Evolutionary conservation across 2,329 filamentous ascomycete genomes (phyloP).

Genomic region (Xylaria sp.): DNA sequence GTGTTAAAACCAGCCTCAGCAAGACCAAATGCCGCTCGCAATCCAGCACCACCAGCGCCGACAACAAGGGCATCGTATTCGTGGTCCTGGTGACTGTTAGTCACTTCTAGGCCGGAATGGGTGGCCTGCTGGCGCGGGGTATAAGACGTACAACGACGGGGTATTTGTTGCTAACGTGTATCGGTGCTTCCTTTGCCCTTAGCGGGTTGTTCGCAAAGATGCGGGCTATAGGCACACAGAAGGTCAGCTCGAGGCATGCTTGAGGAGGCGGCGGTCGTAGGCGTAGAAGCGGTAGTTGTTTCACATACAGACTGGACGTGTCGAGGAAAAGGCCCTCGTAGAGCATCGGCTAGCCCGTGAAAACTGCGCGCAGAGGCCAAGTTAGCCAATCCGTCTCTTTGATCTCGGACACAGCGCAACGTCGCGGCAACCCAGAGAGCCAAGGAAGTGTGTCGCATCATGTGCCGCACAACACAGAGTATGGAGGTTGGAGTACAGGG

Average conservation of each 20-base stretch:
- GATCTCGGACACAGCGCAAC: neutral
- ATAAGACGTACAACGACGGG: slow-evolving; percentile 81
- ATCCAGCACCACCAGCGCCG: slow-evolving; percentile 82
- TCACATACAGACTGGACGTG: slow-evolving; percentile 77
- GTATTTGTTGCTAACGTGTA: slow-evolving; percentile 89
- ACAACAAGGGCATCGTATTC: slow-evolving; percentile 98
- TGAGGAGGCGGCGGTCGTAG: neutral
- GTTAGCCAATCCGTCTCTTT: slow-evolving; percentile 28
- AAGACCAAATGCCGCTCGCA: slow-evolving; percentile 86
- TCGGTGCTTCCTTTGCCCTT: slow-evolving; percentile 91
- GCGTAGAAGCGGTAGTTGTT: slow-evolving; percentile 13
- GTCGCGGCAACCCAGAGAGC: neutral
- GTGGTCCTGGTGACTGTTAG: slow-evolving; percentile 74
- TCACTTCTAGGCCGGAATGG: slow-evolving; percentile 30
- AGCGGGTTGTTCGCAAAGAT: slow-evolving; percentile 88
- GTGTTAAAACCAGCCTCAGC: slow-evolving; percentile 92
- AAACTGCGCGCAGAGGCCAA: slow-evolving; percentile 60
- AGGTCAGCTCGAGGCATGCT: slow-evolving; percentile 29
- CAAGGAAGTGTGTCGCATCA: slow-evolving; percentile 13
- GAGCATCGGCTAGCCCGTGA: slow-evolving; percentile 71
- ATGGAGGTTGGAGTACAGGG: slow-evolving; percentile 4
- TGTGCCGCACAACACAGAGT: neutral
- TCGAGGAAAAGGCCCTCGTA: slow-evolving; percentile 86
- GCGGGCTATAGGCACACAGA: slow-evolving; percentile 66
- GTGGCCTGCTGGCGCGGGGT: neutral